Percentiles rank a stretch among this genome's conserved stretches.
phyloP scores from a whole-genome alignment of 805 yeast genomes.

The Candida ficus region DNA sequence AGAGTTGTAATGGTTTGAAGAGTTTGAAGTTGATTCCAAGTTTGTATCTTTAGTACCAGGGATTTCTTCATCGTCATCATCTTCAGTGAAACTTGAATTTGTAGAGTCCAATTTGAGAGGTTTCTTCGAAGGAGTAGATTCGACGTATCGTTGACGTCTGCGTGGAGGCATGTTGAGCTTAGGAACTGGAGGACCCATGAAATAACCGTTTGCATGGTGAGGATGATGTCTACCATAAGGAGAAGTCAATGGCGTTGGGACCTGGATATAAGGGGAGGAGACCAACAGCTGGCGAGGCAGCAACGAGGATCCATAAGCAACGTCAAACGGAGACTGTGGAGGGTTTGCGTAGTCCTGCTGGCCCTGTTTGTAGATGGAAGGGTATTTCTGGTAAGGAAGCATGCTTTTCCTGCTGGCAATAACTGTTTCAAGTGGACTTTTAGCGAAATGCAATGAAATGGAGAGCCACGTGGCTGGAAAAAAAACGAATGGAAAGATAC shows the following conservation, averaged over 20 bases:
- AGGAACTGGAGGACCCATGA: slow-evolving; percentile 18
- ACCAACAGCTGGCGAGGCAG: slow-evolving; percentile 58
- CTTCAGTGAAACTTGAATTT: slow-evolving; percentile 9
- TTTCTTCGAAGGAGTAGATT: slow-evolving; percentile 6
- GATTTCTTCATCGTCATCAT: slow-evolving; percentile 1
- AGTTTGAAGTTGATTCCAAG: slow-evolving; percentile 3
- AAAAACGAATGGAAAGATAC: too few relatives aligned
- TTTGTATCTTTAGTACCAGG: neutral
- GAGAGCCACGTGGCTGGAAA: too few relatives aligned
- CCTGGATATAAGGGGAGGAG: slow-evolving; percentile 51
- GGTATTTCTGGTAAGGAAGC: slow-evolving; percentile 22
- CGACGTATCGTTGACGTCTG: neutral
- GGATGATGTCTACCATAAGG: slow-evolving; percentile 14
- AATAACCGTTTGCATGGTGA: slow-evolving; percentile 8
- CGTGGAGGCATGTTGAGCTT: slow-evolving; percentile 19
- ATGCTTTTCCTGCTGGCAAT: too few relatives aligned
- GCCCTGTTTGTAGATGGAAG: slow-evolving; percentile 14
- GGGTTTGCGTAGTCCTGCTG: slow-evolving; percentile 15
- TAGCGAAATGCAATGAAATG: too few relatives aligned
- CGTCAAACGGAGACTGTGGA: slow-evolving; percentile 55
- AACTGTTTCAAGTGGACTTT: too few relatives aligned
- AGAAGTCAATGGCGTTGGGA: slow-evolving; percentile 32
- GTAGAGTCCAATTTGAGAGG: neutral
- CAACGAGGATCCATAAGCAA: slow-evolving; percentile 54
- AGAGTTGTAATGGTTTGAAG: slow-evolving; percentile 5